Conservation (phyloP, 139 green algal species). For the Chlorella sp. region DNA sequence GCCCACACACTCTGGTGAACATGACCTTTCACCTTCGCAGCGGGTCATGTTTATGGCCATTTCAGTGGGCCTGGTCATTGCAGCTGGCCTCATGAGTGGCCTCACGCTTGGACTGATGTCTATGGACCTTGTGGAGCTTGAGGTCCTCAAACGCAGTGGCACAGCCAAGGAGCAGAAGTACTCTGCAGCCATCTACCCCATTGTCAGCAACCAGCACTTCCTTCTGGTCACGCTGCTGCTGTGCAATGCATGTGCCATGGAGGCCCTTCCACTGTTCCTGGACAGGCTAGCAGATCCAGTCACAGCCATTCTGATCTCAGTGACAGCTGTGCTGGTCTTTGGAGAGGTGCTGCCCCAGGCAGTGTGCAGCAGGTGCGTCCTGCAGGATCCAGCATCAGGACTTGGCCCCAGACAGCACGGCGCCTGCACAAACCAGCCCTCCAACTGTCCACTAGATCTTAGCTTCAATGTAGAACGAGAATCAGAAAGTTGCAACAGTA, state of each 20-base stretch:
- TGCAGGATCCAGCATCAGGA: too few species aligned
- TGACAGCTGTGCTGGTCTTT: constrained; percentile 53
- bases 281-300: constrained; percentile 52
- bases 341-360: constrained; percentile 82
- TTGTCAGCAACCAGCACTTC: constrained; percentile 45
- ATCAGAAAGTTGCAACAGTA: too few species aligned
- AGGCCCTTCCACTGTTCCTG: constrained; percentile 72
- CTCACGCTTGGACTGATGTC: constrained; percentile 75
- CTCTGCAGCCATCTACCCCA: constrained; percentile 27
- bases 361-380: constrained; percentile 60
- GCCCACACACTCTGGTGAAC: too few species aligned
- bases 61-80: too few species aligned
- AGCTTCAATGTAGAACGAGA: too few species aligned
- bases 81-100: constrained; percentile 67
- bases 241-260: constrained; percentile 72
- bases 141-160: constrained; percentile 31
- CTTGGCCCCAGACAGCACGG: too few species aligned
- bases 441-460: too few species aligned
- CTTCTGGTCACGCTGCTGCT: constrained; percentile 60
- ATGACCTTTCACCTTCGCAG: too few species aligned
- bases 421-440: too few species aligned
- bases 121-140: constrained; percentile 35
- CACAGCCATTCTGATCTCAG: constrained; percentile 51
- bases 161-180: constrained; percentile 29
- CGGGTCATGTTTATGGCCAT: too few species aligned